These are phyloP conservation scores for Rhizoctonia solani DNA, from an alignment of 1,284 basidiomycete genomes.

Conservation along the genomic window DNA sequence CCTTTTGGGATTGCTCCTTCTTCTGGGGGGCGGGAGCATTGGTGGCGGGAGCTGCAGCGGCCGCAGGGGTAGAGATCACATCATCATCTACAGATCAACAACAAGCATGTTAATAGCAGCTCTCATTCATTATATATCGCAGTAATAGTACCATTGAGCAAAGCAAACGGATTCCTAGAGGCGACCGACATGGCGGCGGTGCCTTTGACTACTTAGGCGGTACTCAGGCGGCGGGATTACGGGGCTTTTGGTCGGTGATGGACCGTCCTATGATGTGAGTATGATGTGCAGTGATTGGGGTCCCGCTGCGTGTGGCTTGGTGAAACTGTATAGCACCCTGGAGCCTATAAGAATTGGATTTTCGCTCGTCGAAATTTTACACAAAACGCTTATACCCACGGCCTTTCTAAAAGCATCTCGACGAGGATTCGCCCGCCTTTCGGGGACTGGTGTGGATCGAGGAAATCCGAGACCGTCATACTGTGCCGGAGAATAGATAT, in stretches of 20 bases:
- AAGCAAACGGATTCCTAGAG: constrained; percentile 77
- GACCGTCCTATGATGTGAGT: background rate
- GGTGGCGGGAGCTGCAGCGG: constrained; percentile 44
- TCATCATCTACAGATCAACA: constrained; percentile 51
- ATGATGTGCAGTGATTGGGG: constrained; percentile 29
- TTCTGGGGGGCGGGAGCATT: constrained; percentile 50
- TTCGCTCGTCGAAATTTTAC: constrained; percentile 16
- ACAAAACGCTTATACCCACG: constrained; percentile 62
- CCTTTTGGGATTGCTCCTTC: constrained; percentile 46
- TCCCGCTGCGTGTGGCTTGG: constrained; percentile 25
- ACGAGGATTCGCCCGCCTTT: constrained; percentile 72
- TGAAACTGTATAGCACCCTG: constrained; percentile 16
- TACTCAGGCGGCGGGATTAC: constrained; percentile 26
- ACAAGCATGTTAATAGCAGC: constrained; percentile 7
- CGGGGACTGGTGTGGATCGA: constrained; percentile 71
- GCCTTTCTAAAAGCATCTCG: constrained; percentile 85
- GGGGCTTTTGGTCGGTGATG: constrained; percentile 26
- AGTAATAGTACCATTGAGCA: constrained; percentile 66
- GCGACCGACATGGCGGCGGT: constrained; percentile 84
- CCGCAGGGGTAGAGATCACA: background rate
- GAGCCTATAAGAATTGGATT: constrained; percentile 22
- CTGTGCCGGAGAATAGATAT: constrained; percentile 68
- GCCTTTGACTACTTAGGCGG: constrained; percentile 50
- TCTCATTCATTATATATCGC: background rate
- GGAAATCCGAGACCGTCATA: constrained; percentile 82